Base-by-base conservation (phyloP, 192 early-diverging fungal species). In the Podila epicladia region DNA sequence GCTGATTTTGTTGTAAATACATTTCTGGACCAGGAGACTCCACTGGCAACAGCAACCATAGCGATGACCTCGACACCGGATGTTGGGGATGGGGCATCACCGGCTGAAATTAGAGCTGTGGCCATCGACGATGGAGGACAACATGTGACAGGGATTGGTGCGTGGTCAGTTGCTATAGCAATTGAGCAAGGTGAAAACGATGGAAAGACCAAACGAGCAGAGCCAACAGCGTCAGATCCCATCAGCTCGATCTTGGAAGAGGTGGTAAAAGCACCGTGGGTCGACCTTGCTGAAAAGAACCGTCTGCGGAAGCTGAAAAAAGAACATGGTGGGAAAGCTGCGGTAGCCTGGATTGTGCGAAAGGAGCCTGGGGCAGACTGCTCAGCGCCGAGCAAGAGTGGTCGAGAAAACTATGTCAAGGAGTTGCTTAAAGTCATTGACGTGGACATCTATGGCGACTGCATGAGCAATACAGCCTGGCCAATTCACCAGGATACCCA, bases 361-460 rank as follows among this genome's bases (percentile, higher is more conserved):
- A 57, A 9, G 11, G 61, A 11, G 0, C 7, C 26, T 9, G 65
- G n/a, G 2, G 11, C 38, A n/a, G 55, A 37, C 33, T 24, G 28
- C 20, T 19, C n/a, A 20, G 13, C 12, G 26, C 57, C 32, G 13
- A 61, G 55, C 51, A 59, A 29, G 48, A 72, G 50, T 29, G 70
- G 75, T 15, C 51, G 75, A 11, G 69, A 78, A 17, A 60, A 65
- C 41, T 78, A 71, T 58, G 28, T 72, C 13, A 24, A 28, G 15
- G 75, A 65, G 57, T 28, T 78, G 57, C 15, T 72, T 32, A 55
- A 67, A 35, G 24, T 65, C 53, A 78, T 78, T 35, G 69, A 78
- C 64, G 61, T 78, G 26, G 75, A 78, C 38, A 72, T 72, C 5
- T 78, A 78, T 38, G 75, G 69, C 3, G n/a, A 37, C 7, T 65